Base-by-base conservation (phyloP, 179 eudicot genomes). In the Amaranthus tricolor region DNA sequence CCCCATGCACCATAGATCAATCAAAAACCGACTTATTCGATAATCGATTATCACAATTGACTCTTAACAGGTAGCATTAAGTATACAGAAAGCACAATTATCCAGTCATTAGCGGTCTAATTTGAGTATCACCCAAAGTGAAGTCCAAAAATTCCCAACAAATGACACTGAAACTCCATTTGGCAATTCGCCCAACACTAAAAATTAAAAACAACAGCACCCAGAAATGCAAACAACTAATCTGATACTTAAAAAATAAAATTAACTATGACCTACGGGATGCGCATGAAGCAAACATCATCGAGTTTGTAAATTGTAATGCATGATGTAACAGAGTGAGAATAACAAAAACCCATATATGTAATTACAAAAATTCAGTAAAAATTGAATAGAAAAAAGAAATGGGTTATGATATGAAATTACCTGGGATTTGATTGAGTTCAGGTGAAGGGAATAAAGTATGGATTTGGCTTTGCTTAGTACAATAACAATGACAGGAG, bases 361-460 rank as follows among this genome's bases (percentile, higher is more conserved):
- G 21, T 59, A 20, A 20, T 19, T 9, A 20, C 12, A 19, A 11
- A 59, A 59, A 9, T 20, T 19, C 0, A 59, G 21, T 9, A 20
- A 59, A 59, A 17, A 59, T 17, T 8, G 21, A 59, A 19, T 9
- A 9, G 11, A 9, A 59, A 8, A 59, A 17, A 59, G 13, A 9
- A 0, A 20, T 9, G 63, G 43, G n/a, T 4, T 6, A 16, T 6
- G 43, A 7, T 59, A 40, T 2, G 43, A 59, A 59, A 20, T 59
- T 59, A 59, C 63, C 43, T 59, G 63, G 43, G 63, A 59, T 59
- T 6, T 59, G 63, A 59, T 59, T 24, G 63, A 59, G 19, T 59
- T 59, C 43, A 59, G 63, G 43, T 16, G 63, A 59, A 19, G 63
- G 21, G 63, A 59, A 59, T 59, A 59, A 19, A 59, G 40, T 19